phyloP scores from a whole-genome alignment of 441 rosid species.

The Euphorbia celastroides region DNA sequence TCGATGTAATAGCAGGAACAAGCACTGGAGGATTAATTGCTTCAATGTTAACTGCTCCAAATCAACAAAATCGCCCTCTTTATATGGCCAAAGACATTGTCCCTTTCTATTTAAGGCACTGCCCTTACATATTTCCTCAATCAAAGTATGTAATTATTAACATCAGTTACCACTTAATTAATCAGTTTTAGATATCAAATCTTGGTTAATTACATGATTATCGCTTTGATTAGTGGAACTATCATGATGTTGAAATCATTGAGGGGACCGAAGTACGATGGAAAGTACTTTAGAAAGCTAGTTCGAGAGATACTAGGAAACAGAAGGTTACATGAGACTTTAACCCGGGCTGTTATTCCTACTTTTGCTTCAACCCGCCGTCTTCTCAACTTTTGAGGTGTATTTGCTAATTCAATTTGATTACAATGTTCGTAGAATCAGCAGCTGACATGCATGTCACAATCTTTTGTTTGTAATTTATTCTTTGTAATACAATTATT shows the following conservation, averaged over 20 bases:
- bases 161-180: background rate
- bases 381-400: constrained; percentile 21
- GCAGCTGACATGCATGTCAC: too few species aligned
- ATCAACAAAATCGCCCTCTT: constrained; percentile 40
- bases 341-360: constrained; percentile 23
- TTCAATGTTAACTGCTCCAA: constrained; percentile 53
- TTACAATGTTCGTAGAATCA: too few species aligned
- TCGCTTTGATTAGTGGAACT: background rate
- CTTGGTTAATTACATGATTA: background rate
- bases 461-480: too few species aligned
- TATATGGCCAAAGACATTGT: constrained; percentile 53
- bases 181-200: background rate
- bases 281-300: constrained; percentile 3
- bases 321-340: constrained; percentile 11
- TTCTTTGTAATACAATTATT: too few species aligned
- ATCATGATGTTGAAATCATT: constrained; percentile 2
- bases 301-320: constrained; percentile 8
- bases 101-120: constrained; percentile 34
- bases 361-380: constrained; percentile 23
- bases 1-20: constrained; percentile 55
- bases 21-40: constrained; percentile 60
- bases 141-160: constrained; percentile 20
- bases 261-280: constrained; percentile 22
- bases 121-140: constrained; percentile 55
- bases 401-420: too few species aligned